Base-by-base conservation (phyloP, 345 rosid species). In the Salix purpurea region DNA sequence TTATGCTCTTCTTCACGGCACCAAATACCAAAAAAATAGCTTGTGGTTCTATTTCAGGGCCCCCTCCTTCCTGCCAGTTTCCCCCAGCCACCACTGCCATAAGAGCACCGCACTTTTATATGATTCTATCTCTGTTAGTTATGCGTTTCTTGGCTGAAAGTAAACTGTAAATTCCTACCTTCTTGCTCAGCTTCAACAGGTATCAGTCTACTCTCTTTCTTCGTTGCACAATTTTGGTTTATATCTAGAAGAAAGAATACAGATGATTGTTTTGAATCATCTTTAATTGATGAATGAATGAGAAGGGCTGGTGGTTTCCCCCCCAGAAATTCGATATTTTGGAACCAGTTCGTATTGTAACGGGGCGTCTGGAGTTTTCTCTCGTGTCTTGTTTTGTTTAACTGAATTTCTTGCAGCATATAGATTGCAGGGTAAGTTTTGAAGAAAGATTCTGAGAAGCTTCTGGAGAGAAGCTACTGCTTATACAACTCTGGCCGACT, bases 401-500 rank as follows among this genome's bases (percentile, higher is more conserved):
- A 37, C 60, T 62, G 28, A 15, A 30, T 37, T 13, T 54, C 15
- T 71, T 71, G 21, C 69, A 26, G 24, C 52, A 66, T 46, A 1
- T 12, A 46, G 14, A 75, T 74, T 60, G 83, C 85, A 86, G 87
- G 81, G 61, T 32, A 77, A 67, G 28, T 37, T 42, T 70, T 30
- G 34, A 24, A 79, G 73, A 67, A 68, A 70, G 81, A 70, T 61
- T 65, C 3, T 11, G 73, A 75, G 82, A 81, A 80, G 86, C 91
- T 88, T 90, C 89, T 68, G 77, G 85, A 74, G 78, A 83, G 90
- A 84, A 88, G 93, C 93, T 86, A 86, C 65, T 72, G 81, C 44
- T 34, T 4, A 16, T 73, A 77, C 79, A 89, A 87, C 89, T 91
- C 96, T 94, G 97, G 93, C 98, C 90, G 88, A 83, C 85, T n/a